Evolutionary conservation across 116 monocot genomes (phyloP).

Genomic region (Dioscorea cayenensis): DNA sequence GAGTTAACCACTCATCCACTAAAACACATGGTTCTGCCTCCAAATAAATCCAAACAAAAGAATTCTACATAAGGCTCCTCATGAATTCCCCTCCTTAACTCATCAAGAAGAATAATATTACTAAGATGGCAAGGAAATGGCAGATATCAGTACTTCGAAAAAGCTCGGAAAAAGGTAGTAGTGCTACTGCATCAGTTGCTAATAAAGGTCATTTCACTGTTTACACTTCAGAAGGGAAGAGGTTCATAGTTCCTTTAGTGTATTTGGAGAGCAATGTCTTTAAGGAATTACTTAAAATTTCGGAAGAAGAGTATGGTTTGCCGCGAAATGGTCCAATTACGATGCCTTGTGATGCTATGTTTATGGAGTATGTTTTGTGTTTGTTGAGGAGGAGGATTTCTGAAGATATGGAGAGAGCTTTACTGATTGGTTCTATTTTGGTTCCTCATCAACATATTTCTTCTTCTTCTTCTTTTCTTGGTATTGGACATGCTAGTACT

Average conservation of each 20-base stretch:
- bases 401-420: conserved; percentile 7
- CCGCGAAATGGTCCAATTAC: conserved; percentile 25
- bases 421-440: neutral
- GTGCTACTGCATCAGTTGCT: neutral
- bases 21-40: too few species aligned
- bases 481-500: neutral
- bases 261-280: conserved; percentile 3
- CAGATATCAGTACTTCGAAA: too few species aligned
- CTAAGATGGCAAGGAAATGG: neutral
- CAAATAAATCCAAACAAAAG: too few species aligned
- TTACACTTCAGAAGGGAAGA: conserved; percentile 5
- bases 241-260: conserved; percentile 15
- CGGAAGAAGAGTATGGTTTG: conserved; percentile 44
- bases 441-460: neutral
- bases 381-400: neutral
- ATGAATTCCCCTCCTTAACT: too few species aligned
- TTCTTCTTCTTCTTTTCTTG: neutral
- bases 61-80: too few species aligned
- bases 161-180: neutral
- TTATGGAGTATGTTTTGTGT: conserved; percentile 14
- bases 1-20: too few species aligned
- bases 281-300: conserved; percentile 19
- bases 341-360: conserved; percentile 18
- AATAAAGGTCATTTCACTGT: conserved; percentile 13
- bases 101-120: neutral